A percentile compares a stretch with the other conserved stretches of the same genome.
Evolutionary conservation across 208 protist genomes (phyloP).

Genomic region (Kentomonas sorsogonicus): DNA sequence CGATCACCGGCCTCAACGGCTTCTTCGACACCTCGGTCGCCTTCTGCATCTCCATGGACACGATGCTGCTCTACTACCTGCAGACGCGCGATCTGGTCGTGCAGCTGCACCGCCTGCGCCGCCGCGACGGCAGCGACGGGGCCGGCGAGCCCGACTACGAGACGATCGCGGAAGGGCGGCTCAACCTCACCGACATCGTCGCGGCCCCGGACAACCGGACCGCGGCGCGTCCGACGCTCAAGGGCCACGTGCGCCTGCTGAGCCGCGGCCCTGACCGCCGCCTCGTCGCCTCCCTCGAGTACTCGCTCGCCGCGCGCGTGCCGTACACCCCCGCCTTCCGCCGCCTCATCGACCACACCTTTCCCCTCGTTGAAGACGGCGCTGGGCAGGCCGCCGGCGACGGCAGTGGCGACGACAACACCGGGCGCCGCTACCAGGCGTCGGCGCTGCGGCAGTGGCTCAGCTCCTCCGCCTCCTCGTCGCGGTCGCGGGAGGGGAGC

Average conservation of each 20-base stretch:
- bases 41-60: constrained; percentile 84
- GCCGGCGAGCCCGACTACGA: constrained; percentile 65
- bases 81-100: constrained; percentile 75
- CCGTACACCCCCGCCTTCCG: constrained; percentile 67
- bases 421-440: neutral
- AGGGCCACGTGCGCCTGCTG: constrained; percentile 64
- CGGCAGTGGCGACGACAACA: neutral
- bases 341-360: constrained; percentile 31
- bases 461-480: constrained; percentile 4
- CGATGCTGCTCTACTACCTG: constrained; percentile 81
- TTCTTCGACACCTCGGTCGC: constrained; percentile 87
- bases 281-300: constrained; percentile 85
- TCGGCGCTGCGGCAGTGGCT: constrained; percentile 7
- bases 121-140: constrained; percentile 19
- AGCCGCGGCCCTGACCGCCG: constrained; percentile 21
- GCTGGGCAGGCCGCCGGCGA: neutral
- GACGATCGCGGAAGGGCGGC: constrained; percentile 75
- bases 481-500: neutral
- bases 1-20: constrained; percentile 79
- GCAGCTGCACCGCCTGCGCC: constrained; percentile 81
- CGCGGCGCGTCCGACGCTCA: constrained; percentile 50
- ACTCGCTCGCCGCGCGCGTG: constrained; percentile 61
- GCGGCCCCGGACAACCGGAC: constrained; percentile 27
- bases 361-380: neutral
- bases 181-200: constrained; percentile 58